Evolutionary conservation across 2,329 filamentous ascomycete genomes (phyloP).

Genomic region (Sclerotinia spermophila): DNA sequence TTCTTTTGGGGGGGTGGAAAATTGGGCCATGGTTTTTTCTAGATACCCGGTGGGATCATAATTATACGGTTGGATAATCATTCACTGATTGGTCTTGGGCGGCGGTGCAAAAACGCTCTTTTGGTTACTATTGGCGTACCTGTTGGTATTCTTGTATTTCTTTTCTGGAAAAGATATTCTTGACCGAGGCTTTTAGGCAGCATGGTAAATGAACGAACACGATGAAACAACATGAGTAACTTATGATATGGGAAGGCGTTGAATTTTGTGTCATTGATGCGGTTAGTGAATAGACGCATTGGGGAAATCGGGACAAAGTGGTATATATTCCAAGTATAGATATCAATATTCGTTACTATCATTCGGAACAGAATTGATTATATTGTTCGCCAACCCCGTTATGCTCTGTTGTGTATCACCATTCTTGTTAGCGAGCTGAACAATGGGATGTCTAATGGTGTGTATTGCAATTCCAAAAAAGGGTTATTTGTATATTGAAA

Average conservation of each 20-base stretch:
- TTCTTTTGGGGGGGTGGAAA: not conserved
- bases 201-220: not conserved
- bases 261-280: not conserved
- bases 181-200: not conserved
- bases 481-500: too few species aligned
- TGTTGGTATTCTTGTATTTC: not conserved
- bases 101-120: not conserved
- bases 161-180: not conserved
- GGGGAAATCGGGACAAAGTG: not conserved
- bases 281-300: not conserved
- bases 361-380: not conserved
- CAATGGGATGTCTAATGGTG: too few species aligned
- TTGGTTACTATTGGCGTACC: not conserved
- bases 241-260: not conserved
- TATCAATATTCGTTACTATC: not conserved
- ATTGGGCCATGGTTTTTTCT: conserved; percentile 2
- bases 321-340: not conserved
- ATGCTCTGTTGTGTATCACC: not conserved
- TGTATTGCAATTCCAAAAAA: too few species aligned
- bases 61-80: not conserved
- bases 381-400: not conserved
- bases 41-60: conserved; percentile 2
- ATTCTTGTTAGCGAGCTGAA: not conserved
- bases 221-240: not conserved
- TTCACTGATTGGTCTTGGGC: not conserved